Conservation (phyloP, 257 asterid genomes). For the Primulina huaijiensis region DNA sequence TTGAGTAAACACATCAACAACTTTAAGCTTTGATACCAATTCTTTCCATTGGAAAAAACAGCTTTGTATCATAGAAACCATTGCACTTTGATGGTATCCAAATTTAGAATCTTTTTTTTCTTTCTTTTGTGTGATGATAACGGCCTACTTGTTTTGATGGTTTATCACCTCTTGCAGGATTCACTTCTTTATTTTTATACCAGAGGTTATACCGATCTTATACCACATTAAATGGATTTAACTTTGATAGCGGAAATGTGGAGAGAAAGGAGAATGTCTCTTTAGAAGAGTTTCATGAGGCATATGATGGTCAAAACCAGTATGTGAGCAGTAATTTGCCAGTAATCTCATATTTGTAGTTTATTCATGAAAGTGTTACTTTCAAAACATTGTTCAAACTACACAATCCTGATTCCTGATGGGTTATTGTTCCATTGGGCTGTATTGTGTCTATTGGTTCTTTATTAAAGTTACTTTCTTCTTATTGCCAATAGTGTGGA, state of each 20-base stretch:
- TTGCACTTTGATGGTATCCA: conserved; percentile 71
- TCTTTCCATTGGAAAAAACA: too few species aligned
- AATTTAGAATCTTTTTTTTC: conserved; percentile 19
- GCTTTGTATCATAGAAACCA: too few species aligned
- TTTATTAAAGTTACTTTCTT: conserved; percentile 3
- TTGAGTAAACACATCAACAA: too few species aligned
- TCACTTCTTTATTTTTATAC: conserved; percentile 75
- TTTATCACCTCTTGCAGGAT: conserved; percentile 57
- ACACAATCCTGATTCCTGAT: conserved; percentile 11
- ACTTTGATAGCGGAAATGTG: conserved; percentile 78
- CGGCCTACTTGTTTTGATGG: conserved; percentile 27
- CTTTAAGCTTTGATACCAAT: too few species aligned
- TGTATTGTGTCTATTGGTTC: not conserved
- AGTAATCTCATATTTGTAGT: not conserved
- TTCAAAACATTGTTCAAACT: conserved; percentile 12
- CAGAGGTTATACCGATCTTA: conserved; percentile 84
- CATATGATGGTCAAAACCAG: conserved; percentile 80
- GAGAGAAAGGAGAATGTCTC: conserved; percentile 64
- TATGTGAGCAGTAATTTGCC: conserved; percentile 33
- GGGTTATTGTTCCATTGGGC: conserved; percentile 15
- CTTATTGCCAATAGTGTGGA: not conserved
- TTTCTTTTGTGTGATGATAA: conserved; percentile 13
- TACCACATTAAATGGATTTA: conserved; percentile 77
- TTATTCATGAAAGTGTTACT: conserved; percentile 1
- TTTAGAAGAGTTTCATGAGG: conserved; percentile 52